Conservation (phyloP, 2,329 filamentous ascomycete genomes). For the Fusarium hainanense region DNA sequence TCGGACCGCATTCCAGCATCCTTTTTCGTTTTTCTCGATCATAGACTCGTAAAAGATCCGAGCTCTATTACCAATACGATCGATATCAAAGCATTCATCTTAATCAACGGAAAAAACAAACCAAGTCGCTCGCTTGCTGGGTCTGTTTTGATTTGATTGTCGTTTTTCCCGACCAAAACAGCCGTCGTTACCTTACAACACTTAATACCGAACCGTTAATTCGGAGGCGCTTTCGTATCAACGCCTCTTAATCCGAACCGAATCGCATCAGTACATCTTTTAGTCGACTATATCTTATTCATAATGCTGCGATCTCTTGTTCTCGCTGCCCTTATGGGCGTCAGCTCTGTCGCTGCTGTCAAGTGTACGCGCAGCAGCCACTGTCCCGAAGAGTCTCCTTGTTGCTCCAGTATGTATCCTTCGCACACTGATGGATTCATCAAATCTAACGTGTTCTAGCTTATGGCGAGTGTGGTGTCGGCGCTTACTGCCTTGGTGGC, state of each 20-base stretch:
- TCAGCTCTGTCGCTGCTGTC: constrained; percentile 46
- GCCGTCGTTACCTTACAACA: constrained; percentile 26
- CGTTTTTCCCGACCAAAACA: constrained; percentile 9
- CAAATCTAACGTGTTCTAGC: constrained; percentile 63
- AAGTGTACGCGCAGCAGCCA: constrained; percentile 63
- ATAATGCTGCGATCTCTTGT: constrained; percentile 51
- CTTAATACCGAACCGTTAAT: constrained; percentile 19
- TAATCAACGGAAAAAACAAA: constrained; percentile 22
- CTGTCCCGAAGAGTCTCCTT: constrained; percentile 79
- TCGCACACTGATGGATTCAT: neutral
- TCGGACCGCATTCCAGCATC: constrained; percentile 38
- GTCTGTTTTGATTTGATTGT: constrained; percentile 24
- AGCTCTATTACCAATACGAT: neutral
- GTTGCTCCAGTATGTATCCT: constrained; percentile 75
- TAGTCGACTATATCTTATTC: constrained; percentile 26
- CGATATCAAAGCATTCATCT: neutral
- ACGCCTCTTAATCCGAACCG: neutral
- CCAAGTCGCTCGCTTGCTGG: constrained; percentile 36
- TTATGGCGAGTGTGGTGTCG: constrained; percentile 92
- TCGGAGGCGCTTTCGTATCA: constrained; percentile 10
- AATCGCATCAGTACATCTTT: constrained; percentile 4
- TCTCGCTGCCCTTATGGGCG: constrained; percentile 49
- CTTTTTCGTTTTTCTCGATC: constrained; percentile 2
- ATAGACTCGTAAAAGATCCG: constrained; percentile 14
- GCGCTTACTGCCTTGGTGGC: constrained; percentile 94